Base-by-base conservation (phyloP, 2,329 filamentous ascomycete genomes). In the Xylariaceae sp. region DNA sequence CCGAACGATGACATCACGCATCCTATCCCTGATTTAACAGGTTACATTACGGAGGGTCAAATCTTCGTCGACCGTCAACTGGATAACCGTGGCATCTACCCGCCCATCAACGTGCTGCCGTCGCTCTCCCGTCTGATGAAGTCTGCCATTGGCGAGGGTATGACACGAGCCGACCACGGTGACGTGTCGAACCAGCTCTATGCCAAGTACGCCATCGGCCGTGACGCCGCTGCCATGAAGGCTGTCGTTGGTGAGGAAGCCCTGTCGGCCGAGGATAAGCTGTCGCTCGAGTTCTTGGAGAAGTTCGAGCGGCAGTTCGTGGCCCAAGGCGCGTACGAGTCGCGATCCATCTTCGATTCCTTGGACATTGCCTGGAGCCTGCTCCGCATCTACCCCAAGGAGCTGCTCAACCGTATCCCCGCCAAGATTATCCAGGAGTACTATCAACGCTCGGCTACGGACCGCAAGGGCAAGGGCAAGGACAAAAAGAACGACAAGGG, bases 1-100 rank as follows among this genome's bases (percentile, higher is more conserved):
- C 92, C 92, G 59, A 98, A 98, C 79, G 90, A 98, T 62, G 90
- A 98, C 69, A 98, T 98, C 62, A 98, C 92, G 30, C 92, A 98
- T 64, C 94, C 92, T 28, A 98, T 98, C 62, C 94, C 94, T 49
- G 92, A 98, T 74, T 74, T 98, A 71, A 98, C 92, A 48, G 92
- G 92, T 40, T 98, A 97, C 71, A 98, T 98, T 63, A 98, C 92
- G 14, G 92, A 98, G 70, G 94, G 92, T 29, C 92, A 98, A 68
- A 96, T 98, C 61, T 97, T 94, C 69, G 78, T 98, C 59, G 92
- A 98, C 66, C 88, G 90, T 69, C 81, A 85, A 60, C 74, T 98
- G 37, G 66, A 88, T 74, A 98, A 98, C 77, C 92, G 92, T 73
- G 90, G 89, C 69, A 83, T 98, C 69, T 96, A 95, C 74, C 92